These are phyloP conservation scores for Carpinus viminea DNA, from an alignment of 306 rosid species.

Conservation along the genomic window DNA sequence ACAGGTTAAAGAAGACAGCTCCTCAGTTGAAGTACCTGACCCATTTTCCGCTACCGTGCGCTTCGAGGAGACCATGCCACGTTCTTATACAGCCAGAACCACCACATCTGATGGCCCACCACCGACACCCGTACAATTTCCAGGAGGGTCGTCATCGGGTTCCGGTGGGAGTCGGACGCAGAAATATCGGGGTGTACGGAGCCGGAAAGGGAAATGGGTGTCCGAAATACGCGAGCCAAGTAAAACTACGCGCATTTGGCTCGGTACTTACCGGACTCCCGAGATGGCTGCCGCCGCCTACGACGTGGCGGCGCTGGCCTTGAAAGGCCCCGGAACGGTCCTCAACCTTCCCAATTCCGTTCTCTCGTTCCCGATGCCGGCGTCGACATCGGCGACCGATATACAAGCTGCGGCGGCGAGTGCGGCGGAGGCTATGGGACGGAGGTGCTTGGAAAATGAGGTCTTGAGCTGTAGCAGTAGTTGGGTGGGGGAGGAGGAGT, in stretches of 20 bases:
- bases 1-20: no score
- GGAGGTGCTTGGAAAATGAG: not conserved
- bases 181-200: conserved; percentile 61
- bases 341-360: conserved; percentile 69
- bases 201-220: conserved; percentile 91
- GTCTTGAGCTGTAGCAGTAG: not conserved
- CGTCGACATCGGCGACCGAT: conserved; percentile 65
- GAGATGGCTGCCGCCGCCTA: conserved; percentile 98
- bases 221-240: conserved; percentile 96
- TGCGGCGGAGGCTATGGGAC: conserved; percentile 55
- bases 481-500: conserved; percentile 21
- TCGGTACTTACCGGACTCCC: conserved; percentile 72
- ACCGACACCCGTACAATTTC: conserved; percentile 23
- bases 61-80: conserved; percentile 17
- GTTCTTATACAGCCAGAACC: not conserved
- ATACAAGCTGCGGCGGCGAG: conserved; percentile 77
- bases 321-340: conserved; percentile 66
- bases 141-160: conserved; percentile 13
- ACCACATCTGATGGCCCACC: not conserved
- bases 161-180: conserved; percentile 20
- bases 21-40: not conserved
- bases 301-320: conserved; percentile 85
- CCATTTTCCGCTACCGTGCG: not conserved
- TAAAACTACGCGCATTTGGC: conserved; percentile 87
- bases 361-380: conserved; percentile 57